Base-by-base conservation (phyloP, 2,329 filamentous ascomycete genomes). In the Didymella lethalis region DNA sequence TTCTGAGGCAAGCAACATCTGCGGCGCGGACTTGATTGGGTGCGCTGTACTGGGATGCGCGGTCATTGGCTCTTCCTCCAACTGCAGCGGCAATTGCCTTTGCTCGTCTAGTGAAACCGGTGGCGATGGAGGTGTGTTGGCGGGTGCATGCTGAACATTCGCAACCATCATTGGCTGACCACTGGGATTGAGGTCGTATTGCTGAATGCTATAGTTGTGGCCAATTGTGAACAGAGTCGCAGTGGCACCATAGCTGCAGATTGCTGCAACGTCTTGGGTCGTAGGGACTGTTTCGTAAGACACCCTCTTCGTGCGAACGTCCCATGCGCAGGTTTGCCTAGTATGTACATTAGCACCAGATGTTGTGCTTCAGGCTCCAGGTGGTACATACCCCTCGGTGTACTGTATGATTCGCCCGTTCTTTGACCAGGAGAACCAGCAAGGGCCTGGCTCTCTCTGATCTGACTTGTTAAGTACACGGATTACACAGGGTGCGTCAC, bases 381-480 rank as follows among this genome's bases (percentile, higher is more conserved):
- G 40, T 46, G 57, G 59, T 54, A 86, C 91, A 81, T 83, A 97
- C 93, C 89, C 88, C 78, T 97, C 92, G 5, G 91, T 90, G 77
- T 88, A 93, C 78, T 99, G 95, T 64, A 99, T 88, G 65, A 99
- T 93, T 66, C 93, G 90, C 38, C 95, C 95, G 80, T 97, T 98
- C 80, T 97, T 98, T 0, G 95, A 98, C 95, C 95, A 99, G 20
- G 88, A 90, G 83, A 97, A 93, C 95, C 95, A 99, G 75, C 96
- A 97, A 36, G 91, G 90, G 1, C 92, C 92, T 2, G 87, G 80
- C 32, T 87, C 81, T 65, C 85, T 88, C 64, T 88, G 88, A 61
- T 97, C 93, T 7, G 88, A 88, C 68, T 91, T 85, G 75, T 92
- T 94, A 48, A 99, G 81, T 28, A 96, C 89, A 62, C 95, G 86